phyloP scores from a whole-genome alignment of 2,329 filamentous ascomycete species.

The Harringtonia lauricola region DNA sequence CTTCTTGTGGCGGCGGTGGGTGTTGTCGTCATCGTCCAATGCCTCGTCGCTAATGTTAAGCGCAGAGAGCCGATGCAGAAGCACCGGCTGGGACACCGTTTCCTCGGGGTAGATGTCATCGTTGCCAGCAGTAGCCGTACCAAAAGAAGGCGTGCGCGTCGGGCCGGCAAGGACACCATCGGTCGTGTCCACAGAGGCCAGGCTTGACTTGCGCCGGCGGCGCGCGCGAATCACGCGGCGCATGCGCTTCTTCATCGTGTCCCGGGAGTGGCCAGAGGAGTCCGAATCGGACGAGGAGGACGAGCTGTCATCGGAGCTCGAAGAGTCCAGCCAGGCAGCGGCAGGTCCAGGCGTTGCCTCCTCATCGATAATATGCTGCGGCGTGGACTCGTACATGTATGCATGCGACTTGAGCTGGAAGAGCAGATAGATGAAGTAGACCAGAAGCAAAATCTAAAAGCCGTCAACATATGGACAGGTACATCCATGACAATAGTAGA shows the following conservation, averaged over 20 bases:
- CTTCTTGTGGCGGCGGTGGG: constrained; percentile 17
- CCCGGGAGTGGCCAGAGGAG: constrained; percentile 31
- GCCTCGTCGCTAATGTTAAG: constrained; percentile 30
- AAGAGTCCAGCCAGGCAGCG: constrained; percentile 69
- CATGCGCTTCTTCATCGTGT: constrained; percentile 53
- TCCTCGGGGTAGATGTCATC: constrained; percentile 29
- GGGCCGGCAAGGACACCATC: constrained; percentile 14
- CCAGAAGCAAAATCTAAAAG: constrained; percentile 59
- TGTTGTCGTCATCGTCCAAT: constrained; percentile 35
- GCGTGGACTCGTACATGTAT: constrained; percentile 86
- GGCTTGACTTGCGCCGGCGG: constrained; percentile 48
- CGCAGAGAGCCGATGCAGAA: constrained; percentile 23
- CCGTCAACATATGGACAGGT: too few species aligned
- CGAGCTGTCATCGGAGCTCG: constrained; percentile 20
- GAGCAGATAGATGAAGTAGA: constrained; percentile 74
- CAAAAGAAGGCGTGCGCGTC: constrained; percentile 30
- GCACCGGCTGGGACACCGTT: constrained; percentile 23
- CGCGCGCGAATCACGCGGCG: constrained; percentile 36
- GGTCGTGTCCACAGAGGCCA: constrained; percentile 45
- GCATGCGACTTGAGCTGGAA: constrained; percentile 89
- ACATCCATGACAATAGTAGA: too few species aligned
- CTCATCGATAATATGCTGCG: constrained; percentile 85
- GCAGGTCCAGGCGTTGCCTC: constrained; percentile 79
- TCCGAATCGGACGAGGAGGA: constrained; percentile 47
- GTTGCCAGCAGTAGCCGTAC: constrained; percentile 20